Evolutionary conservation across 2,329 filamentous ascomycete genomes (phyloP).

Genomic region (Trichoderma guizhouense): DNA sequence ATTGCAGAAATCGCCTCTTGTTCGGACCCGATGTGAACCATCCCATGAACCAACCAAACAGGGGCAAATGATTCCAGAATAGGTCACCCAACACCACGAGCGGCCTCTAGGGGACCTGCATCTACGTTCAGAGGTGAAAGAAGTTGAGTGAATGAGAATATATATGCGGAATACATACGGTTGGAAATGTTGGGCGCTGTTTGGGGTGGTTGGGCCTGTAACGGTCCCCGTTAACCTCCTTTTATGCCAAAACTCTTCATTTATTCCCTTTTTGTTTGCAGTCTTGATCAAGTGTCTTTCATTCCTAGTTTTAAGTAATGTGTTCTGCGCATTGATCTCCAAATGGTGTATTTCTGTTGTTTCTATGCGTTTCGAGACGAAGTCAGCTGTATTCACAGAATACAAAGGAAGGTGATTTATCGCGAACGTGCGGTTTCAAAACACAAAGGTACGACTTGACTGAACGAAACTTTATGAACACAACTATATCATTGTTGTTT

Average conservation of each 20-base stretch:
- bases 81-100: neutral
- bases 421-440: neutral
- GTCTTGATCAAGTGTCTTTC: neutral
- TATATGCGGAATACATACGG: neutral
- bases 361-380: neutral
- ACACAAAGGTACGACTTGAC: neutral
- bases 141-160: no score
- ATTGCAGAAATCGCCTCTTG: neutral
- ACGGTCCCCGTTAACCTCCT: neutral
- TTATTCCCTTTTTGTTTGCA: neutral
- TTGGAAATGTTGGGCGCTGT: no score
- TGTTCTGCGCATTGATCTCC: neutral
- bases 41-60: neutral
- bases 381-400: neutral
- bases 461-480: neutral
- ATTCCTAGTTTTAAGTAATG: neutral
- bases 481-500: neutral
- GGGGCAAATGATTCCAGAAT: neutral
- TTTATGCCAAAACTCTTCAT: neutral
- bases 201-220: no score
- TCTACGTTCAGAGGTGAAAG: neutral
- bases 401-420: neutral
- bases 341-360: neutral
- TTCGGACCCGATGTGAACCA: neutral
- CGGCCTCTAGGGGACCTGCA: neutral